These are phyloP conservation scores for Syzygium aromaticum DNA, from an alignment of 345 rosid genomes.

Conservation along the genomic window DNA sequence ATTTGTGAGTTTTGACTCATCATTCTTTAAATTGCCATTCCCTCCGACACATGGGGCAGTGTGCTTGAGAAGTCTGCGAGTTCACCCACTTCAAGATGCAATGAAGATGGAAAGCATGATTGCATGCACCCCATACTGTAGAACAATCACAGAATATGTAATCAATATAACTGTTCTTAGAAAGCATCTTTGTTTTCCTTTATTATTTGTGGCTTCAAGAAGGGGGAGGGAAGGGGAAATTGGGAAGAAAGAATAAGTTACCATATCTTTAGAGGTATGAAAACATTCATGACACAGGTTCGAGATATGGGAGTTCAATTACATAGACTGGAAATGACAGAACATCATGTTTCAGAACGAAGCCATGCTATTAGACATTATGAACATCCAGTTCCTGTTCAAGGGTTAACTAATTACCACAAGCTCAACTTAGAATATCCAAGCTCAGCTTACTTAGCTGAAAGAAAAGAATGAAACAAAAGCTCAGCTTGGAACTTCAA, in stretches of 20 bases:
- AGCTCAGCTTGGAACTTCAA: background rate
- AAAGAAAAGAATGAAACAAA: background rate
- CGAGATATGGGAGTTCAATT: background rate
- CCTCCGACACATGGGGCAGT: slow-evolving; percentile 83
- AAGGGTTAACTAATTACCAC: background rate
- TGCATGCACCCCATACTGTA: slow-evolving; percentile 69
- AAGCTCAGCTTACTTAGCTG: background rate
- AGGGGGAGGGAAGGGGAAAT: background rate
- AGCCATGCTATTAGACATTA: background rate
- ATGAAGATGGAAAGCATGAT: slow-evolving; percentile 86
- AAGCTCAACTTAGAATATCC: background rate
- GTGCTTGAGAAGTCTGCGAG: slow-evolving; percentile 84
- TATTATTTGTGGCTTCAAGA: background rate
- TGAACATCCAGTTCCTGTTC: background rate
- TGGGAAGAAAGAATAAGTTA: background rate
- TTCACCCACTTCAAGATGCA: slow-evolving; percentile 96
- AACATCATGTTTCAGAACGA: background rate
- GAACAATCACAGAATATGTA: background rate
- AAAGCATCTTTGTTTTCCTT: background rate
- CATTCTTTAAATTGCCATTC: slow-evolving; percentile 74
- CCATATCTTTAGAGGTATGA: background rate
- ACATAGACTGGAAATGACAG: background rate
- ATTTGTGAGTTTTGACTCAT: background rate
- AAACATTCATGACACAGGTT: background rate
- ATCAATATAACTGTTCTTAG: background rate